phyloP scores from a whole-genome alignment of 371 early-diverging fungal species.

The Synchytrium microbalum region DNA sequence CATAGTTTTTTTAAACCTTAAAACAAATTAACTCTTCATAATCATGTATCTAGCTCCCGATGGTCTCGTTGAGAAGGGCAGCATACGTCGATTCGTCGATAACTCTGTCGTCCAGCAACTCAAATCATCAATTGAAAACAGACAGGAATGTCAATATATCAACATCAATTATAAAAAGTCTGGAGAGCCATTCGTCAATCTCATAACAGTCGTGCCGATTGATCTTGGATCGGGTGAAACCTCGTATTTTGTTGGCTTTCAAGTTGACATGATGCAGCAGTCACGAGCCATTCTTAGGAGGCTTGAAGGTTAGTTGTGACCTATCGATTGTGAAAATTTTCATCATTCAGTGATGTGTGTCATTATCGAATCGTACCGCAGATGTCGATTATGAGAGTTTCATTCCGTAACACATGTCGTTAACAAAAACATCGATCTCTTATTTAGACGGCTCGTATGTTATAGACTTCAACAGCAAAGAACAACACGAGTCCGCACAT shows the following conservation, averaged over 20 bases:
- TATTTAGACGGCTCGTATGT: too few species aligned
- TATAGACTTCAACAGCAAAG: too few species aligned
- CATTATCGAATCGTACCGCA: conserved; percentile 46
- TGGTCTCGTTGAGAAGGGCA: conserved; percentile 20
- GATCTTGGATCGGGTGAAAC: conserved; percentile 39
- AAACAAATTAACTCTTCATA: too few species aligned
- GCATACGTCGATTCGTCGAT: conserved; percentile 45
- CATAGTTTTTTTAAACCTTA: conserved; percentile 4
- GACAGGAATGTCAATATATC: conserved; percentile 51
- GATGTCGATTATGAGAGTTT: conserved; percentile 24
- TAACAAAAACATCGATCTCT: too few species aligned
- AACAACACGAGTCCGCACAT: too few species aligned
- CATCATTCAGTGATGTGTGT: conserved; percentile 10
- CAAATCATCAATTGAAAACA: conserved; percentile 34
- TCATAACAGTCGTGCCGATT: conserved; percentile 56
- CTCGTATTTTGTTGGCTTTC: conserved; percentile 58
- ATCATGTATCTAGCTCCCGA: conserved; percentile 34
- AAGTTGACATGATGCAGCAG: conserved; percentile 61
- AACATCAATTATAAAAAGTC: conserved; percentile 56
- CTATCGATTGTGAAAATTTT: conserved; percentile 5
- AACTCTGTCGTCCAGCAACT: conserved; percentile 45
- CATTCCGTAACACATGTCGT: not conserved
- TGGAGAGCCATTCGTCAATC: conserved; percentile 63
- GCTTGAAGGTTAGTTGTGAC: conserved; percentile 40
- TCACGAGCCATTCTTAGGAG: conserved; percentile 56